Evolutionary conservation across 2,329 filamentous ascomycete genomes (phyloP), one percentile per base, ranked within the genome.

Genomic region (Talaromyces sp.): DNA sequence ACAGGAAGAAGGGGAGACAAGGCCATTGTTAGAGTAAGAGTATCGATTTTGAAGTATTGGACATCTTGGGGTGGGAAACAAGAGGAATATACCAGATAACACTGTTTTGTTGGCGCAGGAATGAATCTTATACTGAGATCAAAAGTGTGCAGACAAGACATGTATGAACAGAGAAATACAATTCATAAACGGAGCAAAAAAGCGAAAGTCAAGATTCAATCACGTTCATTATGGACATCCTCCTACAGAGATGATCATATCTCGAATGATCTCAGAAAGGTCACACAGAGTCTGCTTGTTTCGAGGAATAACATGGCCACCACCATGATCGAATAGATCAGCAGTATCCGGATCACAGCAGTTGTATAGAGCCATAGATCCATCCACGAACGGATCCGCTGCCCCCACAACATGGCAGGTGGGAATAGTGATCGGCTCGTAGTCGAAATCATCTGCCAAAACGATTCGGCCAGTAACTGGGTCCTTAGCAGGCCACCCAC

Each of bases 251-350:
- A 49, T 36, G 29, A 61, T 58, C 54, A 59, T 57, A 14, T 60
- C 55, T 30, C 53, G 52, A 8, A 71, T 59, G 20, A 64, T 56
- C 9, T 65, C 60, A 7, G 64, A 61, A 13, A 75, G 62, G 44
- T 76, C 72, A 10, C 58, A 58, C 8, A 74, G 57, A 1, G 69
- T 72, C 20, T 66, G 61, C 37, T 64, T 52, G 24, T 30, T 49
- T 4, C 70, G 62, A 6, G 76, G 76, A 8, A 78, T 61, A 2
- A 70, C 70, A 57, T 78, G 76, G 0, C 76, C 76, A 29, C 74
- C 73, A 0, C 71, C 75, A 46, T 77, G 74, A 43, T 78, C 76
- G 30, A 77, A 77, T 4, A 78, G 60, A 41, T 70, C 69, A 1
- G 74, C 74, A 1, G 61, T 71, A 33, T 77, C 73, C 6, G 67